Evolutionary conservation across 75 land plant genomes (phyloP).

Genomic region (Selaginella moellendorffii): DNA sequence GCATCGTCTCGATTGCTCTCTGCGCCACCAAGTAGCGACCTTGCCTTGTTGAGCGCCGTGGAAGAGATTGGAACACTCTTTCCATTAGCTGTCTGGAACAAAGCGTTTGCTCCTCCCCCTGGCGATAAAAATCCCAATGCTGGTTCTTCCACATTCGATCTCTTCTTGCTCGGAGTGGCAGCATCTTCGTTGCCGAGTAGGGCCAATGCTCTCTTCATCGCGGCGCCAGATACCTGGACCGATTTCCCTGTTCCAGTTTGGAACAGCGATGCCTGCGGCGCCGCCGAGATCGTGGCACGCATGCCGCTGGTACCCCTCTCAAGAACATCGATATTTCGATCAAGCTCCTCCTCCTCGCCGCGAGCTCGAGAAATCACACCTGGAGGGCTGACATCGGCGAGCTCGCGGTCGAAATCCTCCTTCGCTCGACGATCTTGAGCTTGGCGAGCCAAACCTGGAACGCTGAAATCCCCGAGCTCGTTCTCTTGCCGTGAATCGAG

Average conservation of each 20-base stretch:
- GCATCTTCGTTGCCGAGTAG: conserved; percentile 42
- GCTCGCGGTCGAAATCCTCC: too few relatives aligned
- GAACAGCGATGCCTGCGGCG: conserved; percentile 20
- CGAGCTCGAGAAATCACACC: too few relatives aligned
- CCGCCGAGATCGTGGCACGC: too few relatives aligned
- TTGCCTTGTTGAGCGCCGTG: not conserved
- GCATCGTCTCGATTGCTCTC: not conserved
- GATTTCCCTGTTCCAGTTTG: conserved; percentile 55
- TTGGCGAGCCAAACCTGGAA: too few relatives aligned
- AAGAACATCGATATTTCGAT: too few relatives aligned
- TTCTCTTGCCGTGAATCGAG: too few relatives aligned
- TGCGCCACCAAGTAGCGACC: not conserved
- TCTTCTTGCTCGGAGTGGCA: conserved; percentile 4
- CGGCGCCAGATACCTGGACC: conserved; percentile 40
- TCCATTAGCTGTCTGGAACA: not conserved
- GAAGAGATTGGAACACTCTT: not conserved
- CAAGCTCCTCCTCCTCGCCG: too few relatives aligned
- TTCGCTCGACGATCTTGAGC: too few relatives aligned
- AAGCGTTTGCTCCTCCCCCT: not conserved
- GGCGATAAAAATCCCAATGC: too few relatives aligned
- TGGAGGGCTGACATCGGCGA: too few relatives aligned
- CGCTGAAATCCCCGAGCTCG: too few relatives aligned
- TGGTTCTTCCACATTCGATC: not conserved
- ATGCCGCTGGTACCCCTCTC: too few relatives aligned
- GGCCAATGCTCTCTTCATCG: conserved; percentile 41